Conservation (phyloP, 139 green algal genomes). For the Chlorella vulgaris region DNA sequence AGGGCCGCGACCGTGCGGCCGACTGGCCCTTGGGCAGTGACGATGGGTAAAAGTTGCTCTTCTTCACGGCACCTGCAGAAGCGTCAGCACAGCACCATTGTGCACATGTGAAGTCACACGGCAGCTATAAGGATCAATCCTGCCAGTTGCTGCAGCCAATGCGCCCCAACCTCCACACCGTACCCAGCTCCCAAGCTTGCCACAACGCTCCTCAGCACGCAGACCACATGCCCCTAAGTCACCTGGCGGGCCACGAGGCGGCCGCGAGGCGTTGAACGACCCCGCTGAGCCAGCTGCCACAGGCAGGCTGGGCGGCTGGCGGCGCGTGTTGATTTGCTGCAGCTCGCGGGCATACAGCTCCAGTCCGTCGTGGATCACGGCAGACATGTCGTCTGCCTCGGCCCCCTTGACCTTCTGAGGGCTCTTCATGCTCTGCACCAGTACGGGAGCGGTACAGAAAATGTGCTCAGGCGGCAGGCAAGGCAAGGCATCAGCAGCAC, state of each 20-base stretch:
- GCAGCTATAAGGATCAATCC: no score
- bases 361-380: constrained; percentile 87
- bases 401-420: constrained; percentile 21
- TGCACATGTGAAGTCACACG: no score
- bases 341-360: constrained; percentile 80
- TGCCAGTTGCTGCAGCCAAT: no score
- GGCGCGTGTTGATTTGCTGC: constrained; percentile 7
- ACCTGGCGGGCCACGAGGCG: background rate
- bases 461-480: background rate
- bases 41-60: constrained; percentile 60
- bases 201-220: no score
- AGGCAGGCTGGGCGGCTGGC: constrained; percentile 7
- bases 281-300: background rate
- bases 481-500: background rate
- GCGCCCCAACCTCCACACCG: no score
- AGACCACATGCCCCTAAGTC: no score
- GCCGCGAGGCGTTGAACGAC: background rate
- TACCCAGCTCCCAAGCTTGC: no score
- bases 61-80: constrained; percentile 5
- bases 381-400: constrained; percentile 50
- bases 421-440: constrained; percentile 8
- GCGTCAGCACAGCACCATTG: no score
- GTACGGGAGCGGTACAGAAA: background rate
- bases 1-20: background rate
- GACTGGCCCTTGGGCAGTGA: constrained; percentile 47